phyloP scores from a whole-genome alignment of 306 rosid species.

The Hippophae gyantsensis region DNA sequence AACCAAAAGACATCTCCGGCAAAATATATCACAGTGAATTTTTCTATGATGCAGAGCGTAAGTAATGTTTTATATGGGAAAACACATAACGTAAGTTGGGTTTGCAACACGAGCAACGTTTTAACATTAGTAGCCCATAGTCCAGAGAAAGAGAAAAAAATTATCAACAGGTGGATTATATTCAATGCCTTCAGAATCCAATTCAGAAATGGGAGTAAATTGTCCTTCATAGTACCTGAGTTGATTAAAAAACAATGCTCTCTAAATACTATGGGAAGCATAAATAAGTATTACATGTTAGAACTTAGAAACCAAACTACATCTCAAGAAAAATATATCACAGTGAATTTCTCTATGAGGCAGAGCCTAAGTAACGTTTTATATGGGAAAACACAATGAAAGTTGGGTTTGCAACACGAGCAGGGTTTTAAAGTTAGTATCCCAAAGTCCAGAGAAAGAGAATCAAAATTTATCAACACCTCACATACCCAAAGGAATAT shows the following conservation, averaged over 20 bases:
- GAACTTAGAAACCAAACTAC: not conserved
- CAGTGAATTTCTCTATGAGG: no score
- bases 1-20: not conserved
- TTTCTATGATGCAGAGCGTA: no score
- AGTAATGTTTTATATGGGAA: no score
- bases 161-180: conserved; percentile 26
- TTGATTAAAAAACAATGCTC: not conserved
- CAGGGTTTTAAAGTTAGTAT: not conserved
- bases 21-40: no score
- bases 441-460: not conserved
- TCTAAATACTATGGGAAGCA: not conserved
- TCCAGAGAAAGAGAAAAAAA: not conserved
- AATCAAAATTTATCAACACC: not conserved
- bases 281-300: not conserved
- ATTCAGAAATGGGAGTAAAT: conserved; percentile 68
- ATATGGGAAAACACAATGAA: no score
- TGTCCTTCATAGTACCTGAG: conserved; percentile 92
- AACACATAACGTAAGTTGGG: no score
- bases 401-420: not conserved
- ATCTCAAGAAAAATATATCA: no score
- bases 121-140: not conserved
- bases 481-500: not conserved
- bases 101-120: not conserved
- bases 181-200: conserved; percentile 40
- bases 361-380: no score